Percentiles rank a stretch among this genome's conserved stretches.
Conservation (phyloP, 176 grass and related monocot genomes). For the Oryza rufipogon region DNA sequence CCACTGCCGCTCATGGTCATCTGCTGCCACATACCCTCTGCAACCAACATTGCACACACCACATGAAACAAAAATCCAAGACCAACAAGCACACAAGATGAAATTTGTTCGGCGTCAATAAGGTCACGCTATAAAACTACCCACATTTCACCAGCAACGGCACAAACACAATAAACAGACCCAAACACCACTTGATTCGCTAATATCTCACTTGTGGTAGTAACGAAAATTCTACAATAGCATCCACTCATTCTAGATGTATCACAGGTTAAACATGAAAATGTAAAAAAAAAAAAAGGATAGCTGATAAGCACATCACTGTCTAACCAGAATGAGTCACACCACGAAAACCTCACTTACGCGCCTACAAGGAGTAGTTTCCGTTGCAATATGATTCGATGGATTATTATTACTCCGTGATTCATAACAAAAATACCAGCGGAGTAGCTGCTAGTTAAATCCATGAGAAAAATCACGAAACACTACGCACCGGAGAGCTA, state of each 20-base stretch:
- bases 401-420: background rate
- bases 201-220: background rate
- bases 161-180: background rate
- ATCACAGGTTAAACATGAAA: background rate
- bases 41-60: slow-evolving; percentile 27
- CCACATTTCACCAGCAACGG: slow-evolving; percentile 37
- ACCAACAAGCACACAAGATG: background rate
- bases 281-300: background rate
- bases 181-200: background rate
- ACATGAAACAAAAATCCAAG: background rate
- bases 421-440: background rate
- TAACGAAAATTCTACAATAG: slow-evolving; percentile 14
- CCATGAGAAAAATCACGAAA: background rate
- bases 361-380: background rate
- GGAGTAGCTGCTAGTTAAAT: background rate
- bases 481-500: slow-evolving; percentile 18
- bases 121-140: background rate
- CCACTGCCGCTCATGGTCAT: slow-evolving; percentile 62
- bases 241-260: background rate
- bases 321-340: background rate
- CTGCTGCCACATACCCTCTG: slow-evolving; percentile 93
- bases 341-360: slow-evolving; percentile 30
- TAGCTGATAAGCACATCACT: background rate
- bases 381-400: background rate
- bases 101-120: background rate